Percentiles rank a stretch among this genome's conserved stretches.
Evolutionary conservation across 768 basidiomycete species (phyloP).

Genomic region (Termitomyces sp.): DNA sequence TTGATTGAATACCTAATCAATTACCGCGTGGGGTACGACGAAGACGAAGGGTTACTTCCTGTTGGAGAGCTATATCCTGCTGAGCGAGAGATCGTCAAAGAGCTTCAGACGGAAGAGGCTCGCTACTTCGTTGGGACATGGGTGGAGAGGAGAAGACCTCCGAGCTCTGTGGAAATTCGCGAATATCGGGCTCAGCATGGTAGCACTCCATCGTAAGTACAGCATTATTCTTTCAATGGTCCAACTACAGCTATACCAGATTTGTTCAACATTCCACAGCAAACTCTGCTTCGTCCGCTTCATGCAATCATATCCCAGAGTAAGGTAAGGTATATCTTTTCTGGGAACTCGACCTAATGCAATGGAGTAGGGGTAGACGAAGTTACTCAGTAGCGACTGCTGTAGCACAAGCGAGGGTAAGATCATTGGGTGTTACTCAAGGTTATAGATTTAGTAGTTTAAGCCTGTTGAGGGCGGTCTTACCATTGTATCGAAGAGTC

Average conservation of each 20-base stretch:
- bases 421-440: not conserved
- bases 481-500: not conserved
- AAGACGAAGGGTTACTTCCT: too few species aligned
- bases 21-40: too few species aligned
- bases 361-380: not conserved
- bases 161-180: not conserved
- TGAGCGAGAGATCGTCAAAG: too few species aligned
- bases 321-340: not conserved
- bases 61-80: too few species aligned
- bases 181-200: not conserved
- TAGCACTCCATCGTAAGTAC: not conserved
- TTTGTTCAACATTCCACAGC: not conserved
- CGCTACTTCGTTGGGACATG: too few species aligned
- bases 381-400: not conserved
- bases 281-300: too few species aligned
- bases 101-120: too few species aligned
- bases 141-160: not conserved
- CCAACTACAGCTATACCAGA: too few species aligned
- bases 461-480: too few species aligned
- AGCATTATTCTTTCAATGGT: not conserved
- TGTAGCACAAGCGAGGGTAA: not conserved
- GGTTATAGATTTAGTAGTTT: not conserved
- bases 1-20: too few species aligned
- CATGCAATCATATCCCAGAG: too few species aligned
- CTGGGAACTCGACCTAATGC: not conserved